Evolutionary conservation across 352 stramenopile genomes (phyloP).

Genomic region (Phytophthora palmivora): DNA sequence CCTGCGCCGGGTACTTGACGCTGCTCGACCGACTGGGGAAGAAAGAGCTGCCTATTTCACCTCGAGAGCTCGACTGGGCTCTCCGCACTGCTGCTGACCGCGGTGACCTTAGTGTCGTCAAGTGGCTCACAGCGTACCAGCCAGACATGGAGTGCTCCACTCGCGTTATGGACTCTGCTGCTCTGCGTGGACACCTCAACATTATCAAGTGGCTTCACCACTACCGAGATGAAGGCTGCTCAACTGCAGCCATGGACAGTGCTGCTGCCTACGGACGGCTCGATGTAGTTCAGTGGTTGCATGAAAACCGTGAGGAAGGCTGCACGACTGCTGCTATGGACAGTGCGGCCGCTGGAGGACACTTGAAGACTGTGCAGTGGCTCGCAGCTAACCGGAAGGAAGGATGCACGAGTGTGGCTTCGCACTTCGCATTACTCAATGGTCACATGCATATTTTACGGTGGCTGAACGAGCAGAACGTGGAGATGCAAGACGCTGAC

Average conservation of each 20-base stretch:
- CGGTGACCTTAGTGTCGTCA: constrained; percentile 64
- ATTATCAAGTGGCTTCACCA: constrained; percentile 80
- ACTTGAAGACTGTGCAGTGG: constrained; percentile 75
- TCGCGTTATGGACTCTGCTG: constrained; percentile 85
- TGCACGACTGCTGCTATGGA: constrained; percentile 81
- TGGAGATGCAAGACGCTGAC: constrained; percentile 22
- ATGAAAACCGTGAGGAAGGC: constrained; percentile 65
- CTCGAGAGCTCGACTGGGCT: constrained; percentile 70
- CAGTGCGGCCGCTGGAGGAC: constrained; percentile 67
- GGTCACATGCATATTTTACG: constrained; percentile 67
- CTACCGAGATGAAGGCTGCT: constrained; percentile 74
- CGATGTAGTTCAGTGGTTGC: constrained; percentile 77
- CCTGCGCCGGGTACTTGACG: constrained; percentile 58
- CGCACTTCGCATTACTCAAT: constrained; percentile 73
- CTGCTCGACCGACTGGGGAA: constrained; percentile 58
- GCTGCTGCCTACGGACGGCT: constrained; percentile 74
- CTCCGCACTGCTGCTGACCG: constrained; percentile 74
- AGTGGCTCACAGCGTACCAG: constrained; percentile 70
- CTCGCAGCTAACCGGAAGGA: constrained; percentile 64
- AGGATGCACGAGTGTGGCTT: constrained; percentile 76
- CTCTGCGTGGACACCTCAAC: constrained; percentile 67
- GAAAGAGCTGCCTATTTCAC: constrained; percentile 44
- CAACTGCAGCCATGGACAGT: constrained; percentile 80
- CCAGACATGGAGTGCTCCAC: constrained; percentile 61
- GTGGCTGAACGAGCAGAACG: constrained; percentile 67